Percentiles rank a stretch among this genome's conserved stretches.
phyloP scores from a whole-genome alignment of 2,329 filamentous ascomycete species.

The Colletotrichum karsti region DNA sequence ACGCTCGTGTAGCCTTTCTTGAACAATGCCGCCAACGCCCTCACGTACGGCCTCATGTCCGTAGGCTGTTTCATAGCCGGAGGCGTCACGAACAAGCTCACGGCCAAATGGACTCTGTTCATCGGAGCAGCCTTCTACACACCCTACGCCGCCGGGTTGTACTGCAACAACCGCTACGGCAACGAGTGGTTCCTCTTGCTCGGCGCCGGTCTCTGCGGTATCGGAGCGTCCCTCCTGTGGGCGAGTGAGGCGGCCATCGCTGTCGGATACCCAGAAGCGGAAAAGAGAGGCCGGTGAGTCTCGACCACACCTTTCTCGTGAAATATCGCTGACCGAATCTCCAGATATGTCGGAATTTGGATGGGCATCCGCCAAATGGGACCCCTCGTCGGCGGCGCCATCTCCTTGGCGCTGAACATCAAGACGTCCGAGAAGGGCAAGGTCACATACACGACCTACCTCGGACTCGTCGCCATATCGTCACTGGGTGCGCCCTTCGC shows the following conservation, averaged over 20 bases:
- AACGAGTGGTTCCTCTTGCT: constrained; percentile 52
- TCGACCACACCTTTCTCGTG: accelerated
- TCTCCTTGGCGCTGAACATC: constrained; percentile 57
- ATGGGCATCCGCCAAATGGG: constrained; percentile 25
- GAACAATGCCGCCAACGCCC: constrained; percentile 19
- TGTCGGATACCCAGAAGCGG: constrained; percentile 72
- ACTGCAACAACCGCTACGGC: constrained; percentile 52
- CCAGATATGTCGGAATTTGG: constrained; percentile 19
- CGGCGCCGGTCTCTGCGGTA: constrained; percentile 48
- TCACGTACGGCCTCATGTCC: constrained; percentile 24
- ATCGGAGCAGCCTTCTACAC: constrained; percentile 52
- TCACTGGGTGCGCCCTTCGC: constrained; percentile 52
- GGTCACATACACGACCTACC: constrained; percentile 49
- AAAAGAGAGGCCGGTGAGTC: constrained; percentile 57
- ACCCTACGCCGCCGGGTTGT: constrained; percentile 50
- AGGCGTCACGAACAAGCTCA: constrained; percentile 22
- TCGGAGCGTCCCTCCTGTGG: constrained; percentile 46
- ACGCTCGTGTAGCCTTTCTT: background rate
- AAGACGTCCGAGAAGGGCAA: constrained; percentile 45
- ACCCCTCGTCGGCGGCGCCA: constrained; percentile 55
- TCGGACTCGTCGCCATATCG: constrained; percentile 56
- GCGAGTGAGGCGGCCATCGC: constrained; percentile 46
- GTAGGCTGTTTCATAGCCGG: constrained; percentile 23
- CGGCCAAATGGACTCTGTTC: constrained; percentile 44
- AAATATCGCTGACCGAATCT: background rate